Conservation (phyloP, 352 stramenopile genomes). For the Phytophthora nicotianae region DNA sequence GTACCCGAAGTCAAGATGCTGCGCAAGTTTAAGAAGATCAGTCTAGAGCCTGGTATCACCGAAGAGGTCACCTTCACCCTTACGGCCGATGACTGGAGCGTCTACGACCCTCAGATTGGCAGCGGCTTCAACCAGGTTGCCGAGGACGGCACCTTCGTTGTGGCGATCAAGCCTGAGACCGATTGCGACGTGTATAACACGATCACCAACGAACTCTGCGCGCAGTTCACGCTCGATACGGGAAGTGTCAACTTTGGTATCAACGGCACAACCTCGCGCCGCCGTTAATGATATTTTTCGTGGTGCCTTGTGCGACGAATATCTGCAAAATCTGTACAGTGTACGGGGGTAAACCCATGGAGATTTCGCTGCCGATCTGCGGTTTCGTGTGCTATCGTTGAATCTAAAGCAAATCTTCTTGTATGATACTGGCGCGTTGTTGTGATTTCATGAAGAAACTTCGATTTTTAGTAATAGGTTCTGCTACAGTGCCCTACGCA, state of each 20-base stretch:
- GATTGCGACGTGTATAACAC: slow-evolving; percentile 75
- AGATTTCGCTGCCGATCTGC: not conserved
- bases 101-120: slow-evolving; percentile 67
- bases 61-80: slow-evolving; percentile 51
- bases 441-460: not conserved
- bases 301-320: not conserved
- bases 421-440: not conserved
- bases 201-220: slow-evolving; percentile 46
- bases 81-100: slow-evolving; percentile 60
- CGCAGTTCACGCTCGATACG: slow-evolving; percentile 48
- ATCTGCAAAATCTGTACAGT: not conserved
- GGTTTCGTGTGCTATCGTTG: not conserved
- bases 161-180: slow-evolving; percentile 71
- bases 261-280: slow-evolving; percentile 28
- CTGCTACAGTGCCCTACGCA: not conserved
- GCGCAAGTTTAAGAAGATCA: slow-evolving; percentile 80
- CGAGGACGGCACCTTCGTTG: slow-evolving; percentile 70
- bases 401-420: slow-evolving; percentile 2
- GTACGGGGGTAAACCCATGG: not conserved
- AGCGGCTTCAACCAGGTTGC: slow-evolving; percentile 62
- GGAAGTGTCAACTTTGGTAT: slow-evolving; percentile 35
- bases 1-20: slow-evolving; percentile 85
- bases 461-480: not conserved
- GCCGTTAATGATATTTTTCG: slow-evolving; percentile 9
- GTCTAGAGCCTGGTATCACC: slow-evolving; percentile 47